Evolutionary conservation across 1,284 basidiomycete genomes (phyloP).

Genomic region (Ustanciosporium gigantosporum): DNA sequence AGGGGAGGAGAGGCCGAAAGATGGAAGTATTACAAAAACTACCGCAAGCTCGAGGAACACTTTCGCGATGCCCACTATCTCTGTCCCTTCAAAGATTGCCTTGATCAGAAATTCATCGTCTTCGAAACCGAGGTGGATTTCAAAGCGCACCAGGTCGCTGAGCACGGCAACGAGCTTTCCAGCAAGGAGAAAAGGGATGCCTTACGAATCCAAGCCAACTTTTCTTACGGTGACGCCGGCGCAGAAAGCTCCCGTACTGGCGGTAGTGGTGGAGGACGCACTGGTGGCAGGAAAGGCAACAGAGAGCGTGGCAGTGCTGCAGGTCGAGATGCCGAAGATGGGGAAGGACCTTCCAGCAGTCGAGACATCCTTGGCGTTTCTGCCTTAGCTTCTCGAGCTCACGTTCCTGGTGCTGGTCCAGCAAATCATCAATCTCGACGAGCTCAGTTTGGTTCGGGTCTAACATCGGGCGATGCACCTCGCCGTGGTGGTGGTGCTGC

Average conservation of each 20-base stretch:
- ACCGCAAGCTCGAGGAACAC: conserved; percentile 58
- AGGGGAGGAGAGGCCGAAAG: conserved; percentile 47
- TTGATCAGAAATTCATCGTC: conserved; percentile 89
- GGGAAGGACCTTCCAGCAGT: background rate
- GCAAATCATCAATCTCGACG: conserved; percentile 36
- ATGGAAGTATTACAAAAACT: conserved; percentile 54
- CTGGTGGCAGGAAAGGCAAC: conserved; percentile 5
- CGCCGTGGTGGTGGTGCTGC: conserved; percentile 26
- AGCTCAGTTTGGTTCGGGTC: conserved; percentile 33
- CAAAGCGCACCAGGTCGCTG: conserved; percentile 85
- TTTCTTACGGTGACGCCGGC: conserved; percentile 73
- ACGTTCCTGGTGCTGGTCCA: conserved; percentile 47
- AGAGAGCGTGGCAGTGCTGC: background rate
- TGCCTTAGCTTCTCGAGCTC: conserved; percentile 61
- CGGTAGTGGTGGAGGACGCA: conserved; percentile 2
- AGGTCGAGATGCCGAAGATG: background rate
- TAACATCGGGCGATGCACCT: conserved; percentile 21
- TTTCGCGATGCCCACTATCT: conserved; percentile 70
- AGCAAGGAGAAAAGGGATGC: conserved; percentile 77
- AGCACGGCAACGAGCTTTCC: conserved; percentile 80
- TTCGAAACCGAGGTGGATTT: conserved; percentile 84
- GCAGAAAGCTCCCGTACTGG: conserved; percentile 39
- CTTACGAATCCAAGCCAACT: conserved; percentile 76
- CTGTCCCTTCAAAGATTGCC: conserved; percentile 75
- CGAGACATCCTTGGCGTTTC: conserved; percentile 35